Base-by-base conservation (phyloP, 257 asterid species). In the Scutellaria baicalensis region DNA sequence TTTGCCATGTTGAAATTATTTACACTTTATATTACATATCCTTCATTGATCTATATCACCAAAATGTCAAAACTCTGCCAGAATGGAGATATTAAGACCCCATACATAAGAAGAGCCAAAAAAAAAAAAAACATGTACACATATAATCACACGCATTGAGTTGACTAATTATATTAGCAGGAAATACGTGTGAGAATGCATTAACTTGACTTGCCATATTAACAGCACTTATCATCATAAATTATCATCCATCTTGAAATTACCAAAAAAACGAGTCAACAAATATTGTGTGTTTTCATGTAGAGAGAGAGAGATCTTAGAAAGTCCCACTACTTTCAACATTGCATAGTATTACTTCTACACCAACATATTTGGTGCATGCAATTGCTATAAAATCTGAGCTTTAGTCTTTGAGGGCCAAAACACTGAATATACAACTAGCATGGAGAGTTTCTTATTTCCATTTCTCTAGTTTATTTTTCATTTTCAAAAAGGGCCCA, bases 361-460 rank as follows among this genome's bases (percentile, higher is more conserved):
- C 56, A 21, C 56, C 43, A 27, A 36, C 31, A 42, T 63, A 33
- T 16, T 52, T 64, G 58, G 68, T 66, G 55, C 55, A 59, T 50
- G 72, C 36, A 35, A 16, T 44, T 20, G 48, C 44, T 76, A 70
- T 27, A 27, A 27, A 27, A 27, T 27, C 33, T 27, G 33, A 27
- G 33, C 4, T 27, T 27, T 27, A 27, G 33, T 27, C 33, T 27
- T 1, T 27, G 33, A 27, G 33, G 33, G 33, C 33, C 33, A 27
- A 27, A 27, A 27, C 33, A 27, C 31, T 27, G 33, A 27, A 27
- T 49, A 64, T 66, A 8, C 51, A 58, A 58, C 27, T 16, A 65
- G 77, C 72, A 61, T 55, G 76, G 39, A 10, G n/a, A 42, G 3
- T 43, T 51, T 75, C 42, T 69, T 58, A 38, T 12, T 42, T 70